Base-by-base conservation (phyloP, 495 filamentous ascomycete species). In the Trichoderma erinaceum region DNA sequence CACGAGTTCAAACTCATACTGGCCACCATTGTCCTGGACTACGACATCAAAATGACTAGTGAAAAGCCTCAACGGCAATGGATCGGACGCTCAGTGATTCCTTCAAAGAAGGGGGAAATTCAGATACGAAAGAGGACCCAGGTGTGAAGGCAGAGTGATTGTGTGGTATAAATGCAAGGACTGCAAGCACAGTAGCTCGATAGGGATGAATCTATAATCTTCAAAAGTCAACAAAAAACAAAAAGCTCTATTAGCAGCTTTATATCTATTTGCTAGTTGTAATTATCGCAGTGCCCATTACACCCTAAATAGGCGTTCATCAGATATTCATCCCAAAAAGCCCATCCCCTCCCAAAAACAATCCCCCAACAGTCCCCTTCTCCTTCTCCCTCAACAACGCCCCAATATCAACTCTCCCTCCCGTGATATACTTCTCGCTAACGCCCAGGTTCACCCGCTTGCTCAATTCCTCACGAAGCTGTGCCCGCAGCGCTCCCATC, bases 361-460 rank as follows among this genome's bases (percentile, higher is more conserved):
- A 8, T 7, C 56, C 56, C 0, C 65, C 65, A n/a, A 32, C 43
- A 48, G 78, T 75, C 1, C 79, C 78, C 67, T 73, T 84, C 25
- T 83, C 86, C 5, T 88, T 66, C 23, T 66, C 87, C 68, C 79
- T 78, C 46, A 97, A 75, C 67, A 97, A 74, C 66, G 87, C 90
- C 72, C 93, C 88, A 41, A 97, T 84, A 82, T 99, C 91, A 27
- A 97, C 83, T 13, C 86, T 82, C 18, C 91, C 91, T 65, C 86
- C 83, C 0, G 92, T 92, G 68, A 98, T 79, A 79, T 97, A 99
- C 76, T 82, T 86, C 81, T 93, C 92, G 72, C 92, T 97, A 15
- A 99, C 93, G 6, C 95, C 95, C 29, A 91, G 85, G 77, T 99
- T 99, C 41, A 99, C 82, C 61, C 91, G 83, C 77, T 90, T 86